Conservation (phyloP, 768 basidiomycete genomes). For the Macrolepiota albuminosa region DNA sequence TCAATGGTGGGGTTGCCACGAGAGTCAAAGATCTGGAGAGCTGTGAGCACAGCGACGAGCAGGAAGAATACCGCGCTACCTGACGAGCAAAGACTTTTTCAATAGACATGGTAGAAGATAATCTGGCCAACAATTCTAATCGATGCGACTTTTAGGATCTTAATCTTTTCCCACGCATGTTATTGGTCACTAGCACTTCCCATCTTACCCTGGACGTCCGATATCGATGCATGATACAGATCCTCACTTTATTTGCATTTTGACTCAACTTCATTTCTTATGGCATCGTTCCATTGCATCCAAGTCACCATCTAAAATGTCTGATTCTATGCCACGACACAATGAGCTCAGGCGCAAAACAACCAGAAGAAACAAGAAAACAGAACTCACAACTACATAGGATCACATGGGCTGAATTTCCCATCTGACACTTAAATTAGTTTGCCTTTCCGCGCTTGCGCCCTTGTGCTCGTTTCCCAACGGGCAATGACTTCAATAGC, state of each 20-base stretch:
- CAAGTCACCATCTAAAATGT: neutral
- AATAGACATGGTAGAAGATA: slow-evolving; percentile 69
- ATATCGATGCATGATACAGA: neutral
- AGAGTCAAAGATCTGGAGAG: slow-evolving; percentile 92
- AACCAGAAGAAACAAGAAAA: neutral
- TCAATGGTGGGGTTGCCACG: slow-evolving; percentile 98
- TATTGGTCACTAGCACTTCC: neutral
- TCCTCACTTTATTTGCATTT: neutral
- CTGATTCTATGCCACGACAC: neutral
- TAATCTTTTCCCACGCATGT: slow-evolving; percentile 37
- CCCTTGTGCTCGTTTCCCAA: slow-evolving; percentile 43
- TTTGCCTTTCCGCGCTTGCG: slow-evolving; percentile 30
- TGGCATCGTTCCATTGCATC: slow-evolving; percentile 2
- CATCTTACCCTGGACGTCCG: neutral
- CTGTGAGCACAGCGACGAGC: slow-evolving; percentile 13
- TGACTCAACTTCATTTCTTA: slow-evolving; percentile 6
- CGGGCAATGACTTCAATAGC: slow-evolving; percentile 51
- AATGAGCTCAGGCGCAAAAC: neutral
- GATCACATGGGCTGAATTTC: slow-evolving; percentile 7
- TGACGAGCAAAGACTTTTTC: slow-evolving; percentile 90
- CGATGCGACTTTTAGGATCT: slow-evolving; percentile 32
- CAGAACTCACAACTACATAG: slow-evolving; percentile 7
- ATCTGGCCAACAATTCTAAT: slow-evolving; percentile 24
- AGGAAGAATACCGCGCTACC: slow-evolving; percentile 37
- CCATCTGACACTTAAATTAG: slow-evolving; percentile 2